Conservation (phyloP, 2,329 filamentous ascomycete genomes). For the Arthrobotrys conoides region DNA sequence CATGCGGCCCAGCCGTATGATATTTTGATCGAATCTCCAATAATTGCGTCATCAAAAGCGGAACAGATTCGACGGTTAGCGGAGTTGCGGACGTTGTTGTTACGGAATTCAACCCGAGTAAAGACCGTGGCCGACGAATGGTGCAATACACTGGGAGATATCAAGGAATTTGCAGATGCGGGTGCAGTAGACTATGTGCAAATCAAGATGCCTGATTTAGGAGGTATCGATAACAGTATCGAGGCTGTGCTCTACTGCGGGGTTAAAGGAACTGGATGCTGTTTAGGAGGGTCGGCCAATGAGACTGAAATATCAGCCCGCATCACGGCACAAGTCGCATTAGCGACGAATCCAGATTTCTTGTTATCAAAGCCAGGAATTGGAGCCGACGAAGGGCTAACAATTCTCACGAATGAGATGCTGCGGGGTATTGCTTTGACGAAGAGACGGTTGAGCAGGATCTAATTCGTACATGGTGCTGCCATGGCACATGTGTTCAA, state of each 20-base stretch:
- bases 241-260: conserved; percentile 62
- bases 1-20: conserved; percentile 58
- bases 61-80: conserved; percentile 57
- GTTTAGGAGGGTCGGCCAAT: conserved; percentile 61
- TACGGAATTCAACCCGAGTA: conserved; percentile 21
- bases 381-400: conserved; percentile 50
- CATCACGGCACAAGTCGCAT: conserved; percentile 50
- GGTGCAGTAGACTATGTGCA: conserved; percentile 61
- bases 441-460: conserved; percentile 12
- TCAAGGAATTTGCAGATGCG: conserved; percentile 61
- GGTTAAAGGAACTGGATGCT: conserved; percentile 55
- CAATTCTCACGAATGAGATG: conserved; percentile 53
- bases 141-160: conserved; percentile 62
- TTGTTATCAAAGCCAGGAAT: conserved; percentile 52
- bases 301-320: conserved; percentile 53
- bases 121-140: conserved; percentile 61
- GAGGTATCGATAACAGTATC: conserved; percentile 60
- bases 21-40: conserved; percentile 61
- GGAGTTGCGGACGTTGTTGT: conserved; percentile 29
- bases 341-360: conserved; percentile 39
- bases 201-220: conserved; percentile 62
- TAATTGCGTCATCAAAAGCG: conserved; percentile 57
- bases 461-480: not conserved
- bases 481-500: not conserved
- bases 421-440: conserved; percentile 38